A percentile compares a stretch with the other conserved stretches of the same genome.
phyloP scores from a whole-genome alignment of 495 filamentous ascomycete genomes.

The Monascus purpureus region DNA sequence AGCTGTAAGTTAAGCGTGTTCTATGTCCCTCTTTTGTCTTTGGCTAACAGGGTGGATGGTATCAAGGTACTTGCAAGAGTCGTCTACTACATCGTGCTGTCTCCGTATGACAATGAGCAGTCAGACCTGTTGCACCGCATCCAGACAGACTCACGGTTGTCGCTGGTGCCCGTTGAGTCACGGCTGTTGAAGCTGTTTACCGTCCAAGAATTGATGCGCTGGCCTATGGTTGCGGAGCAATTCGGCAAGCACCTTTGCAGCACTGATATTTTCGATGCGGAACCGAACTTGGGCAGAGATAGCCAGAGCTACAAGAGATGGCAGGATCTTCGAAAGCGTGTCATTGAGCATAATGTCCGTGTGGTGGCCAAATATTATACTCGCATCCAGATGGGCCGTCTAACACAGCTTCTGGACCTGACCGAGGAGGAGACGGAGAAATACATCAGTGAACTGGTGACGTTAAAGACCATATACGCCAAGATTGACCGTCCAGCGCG shows the following conservation, averaged over 20 bases:
- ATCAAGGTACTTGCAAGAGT: slow-evolving; percentile 77
- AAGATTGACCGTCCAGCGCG: slow-evolving; percentile 92
- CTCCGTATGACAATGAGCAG: slow-evolving; percentile 97
- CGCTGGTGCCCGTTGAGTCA: slow-evolving; percentile 56
- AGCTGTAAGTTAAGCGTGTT: slow-evolving; percentile 42
- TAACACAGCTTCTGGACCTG: slow-evolving; percentile 81
- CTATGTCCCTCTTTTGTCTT: background rate
- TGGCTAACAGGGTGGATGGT: slow-evolving; percentile 2
- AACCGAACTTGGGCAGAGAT: slow-evolving; percentile 46
- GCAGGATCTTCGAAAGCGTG: slow-evolving; percentile 89
- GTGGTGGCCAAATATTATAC: slow-evolving; percentile 99
- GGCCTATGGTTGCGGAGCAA: slow-evolving; percentile 76
- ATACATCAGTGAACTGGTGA: slow-evolving; percentile 91
- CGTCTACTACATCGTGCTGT: slow-evolving; percentile 93
- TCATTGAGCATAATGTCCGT: slow-evolving; percentile 97
- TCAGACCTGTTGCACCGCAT: slow-evolving; percentile 93
- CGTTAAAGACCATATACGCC: slow-evolving; percentile 90
- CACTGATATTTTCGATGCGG: slow-evolving; percentile 69
- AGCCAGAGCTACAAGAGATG: slow-evolving; percentile 69
- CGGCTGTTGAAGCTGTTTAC: slow-evolving; percentile 87
- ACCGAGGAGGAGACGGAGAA: slow-evolving; percentile 92
- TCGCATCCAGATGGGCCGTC: slow-evolving; percentile 76
- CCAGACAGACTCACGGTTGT: slow-evolving; percentile 48
- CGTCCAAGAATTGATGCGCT: slow-evolving; percentile 92
- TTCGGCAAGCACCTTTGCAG: slow-evolving; percentile 81